Base-by-base conservation (phyloP, 2,329 filamentous ascomycete genomes). In the Trichoderma pleuroti region DNA sequence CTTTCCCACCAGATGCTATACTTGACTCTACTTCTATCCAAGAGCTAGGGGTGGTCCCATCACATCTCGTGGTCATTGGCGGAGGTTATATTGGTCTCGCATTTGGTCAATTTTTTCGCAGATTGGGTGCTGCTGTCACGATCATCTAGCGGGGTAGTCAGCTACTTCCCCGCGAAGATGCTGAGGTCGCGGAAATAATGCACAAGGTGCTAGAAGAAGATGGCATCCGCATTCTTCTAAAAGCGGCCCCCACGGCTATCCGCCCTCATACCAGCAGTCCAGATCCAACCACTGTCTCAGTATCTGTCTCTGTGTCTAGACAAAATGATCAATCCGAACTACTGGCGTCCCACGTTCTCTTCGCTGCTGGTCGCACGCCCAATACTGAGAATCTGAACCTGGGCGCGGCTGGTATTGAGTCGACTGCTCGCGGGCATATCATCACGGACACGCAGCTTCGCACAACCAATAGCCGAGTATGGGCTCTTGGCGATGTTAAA, bases 51-150 rank as follows among this genome's bases (percentile, higher is more conserved):
- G 75, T 77, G 14, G 81, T 67, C 3, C 86, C 86, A 2, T 74
- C 78, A 14, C 84, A 86, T 76, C 78, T 87, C 4, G 76, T 87
- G 42, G 81, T 87, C 1, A 72, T 87, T n/a, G 85, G 86, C 1
- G 86, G 85, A 5, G 85, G 86, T 5, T 85, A 85, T 70, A 80
- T 87, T 36, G 86, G 85, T 1, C 76, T 87, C 12, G 86, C 87
- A 73, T 87, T 87, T 72, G 85, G 81, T 2, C 86, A 87, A 76
- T 78, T 87, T 30, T 85, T 87, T 76, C 78, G 81, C 1, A 80
- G 86, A 21, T 76, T 88, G 16, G 85, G 86, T 0, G 80, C 84
- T 4, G 76, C 82, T 34, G 85, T 87, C 54, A 85, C 83, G 2
- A 76, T 87, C 57, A 70, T 87, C 4, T 84, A 87, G 75, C 76